phyloP scores from a whole-genome alignment of 192 early-diverging fungal genomes.

The Coemansia sp. region DNA sequence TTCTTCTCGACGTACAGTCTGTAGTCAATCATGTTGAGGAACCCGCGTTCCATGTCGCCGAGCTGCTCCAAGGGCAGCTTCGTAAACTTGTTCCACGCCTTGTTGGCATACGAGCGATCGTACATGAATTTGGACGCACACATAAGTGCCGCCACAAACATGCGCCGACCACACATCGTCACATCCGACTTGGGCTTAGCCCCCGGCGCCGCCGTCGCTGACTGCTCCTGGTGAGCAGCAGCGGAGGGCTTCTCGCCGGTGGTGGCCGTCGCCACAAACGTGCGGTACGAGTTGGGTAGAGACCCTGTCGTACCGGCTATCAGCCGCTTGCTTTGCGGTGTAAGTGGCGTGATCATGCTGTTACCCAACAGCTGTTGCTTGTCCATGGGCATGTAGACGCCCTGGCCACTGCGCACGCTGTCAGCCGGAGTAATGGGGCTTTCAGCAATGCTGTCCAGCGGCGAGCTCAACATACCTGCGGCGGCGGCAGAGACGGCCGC shows the following conservation, averaged over 20 bases:
- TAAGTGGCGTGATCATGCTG: slow-evolving; percentile 40
- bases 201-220: background rate
- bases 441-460: slow-evolving; percentile 3
- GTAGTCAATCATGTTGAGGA: slow-evolving; percentile 76
- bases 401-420: slow-evolving; percentile 15
- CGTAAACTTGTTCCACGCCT: slow-evolving; percentile 84
- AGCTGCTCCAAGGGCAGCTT: slow-evolving; percentile 74
- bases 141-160: slow-evolving; percentile 83
- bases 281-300: slow-evolving; percentile 38
- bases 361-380: slow-evolving; percentile 39
- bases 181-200: slow-evolving; percentile 47
- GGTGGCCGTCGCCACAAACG: slow-evolving; percentile 15
- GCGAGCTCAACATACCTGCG: slow-evolving; percentile 12
- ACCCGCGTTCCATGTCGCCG: slow-evolving; percentile 76
- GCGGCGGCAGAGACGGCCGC: background rate
- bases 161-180: slow-evolving; percentile 70
- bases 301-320: slow-evolving; percentile 27
- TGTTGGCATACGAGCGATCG: slow-evolving; percentile 83
- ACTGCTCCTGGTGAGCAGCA: background rate
- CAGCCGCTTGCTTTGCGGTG: slow-evolving; percentile 22
- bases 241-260: background rate
- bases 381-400: slow-evolving; percentile 17
- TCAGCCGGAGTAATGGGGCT: slow-evolving; percentile 36
- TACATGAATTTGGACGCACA: slow-evolving; percentile 83
- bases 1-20: slow-evolving; percentile 55